phyloP scores from a whole-genome alignment of 176 grass and related monocot genomes.

The Musa itinerans region DNA sequence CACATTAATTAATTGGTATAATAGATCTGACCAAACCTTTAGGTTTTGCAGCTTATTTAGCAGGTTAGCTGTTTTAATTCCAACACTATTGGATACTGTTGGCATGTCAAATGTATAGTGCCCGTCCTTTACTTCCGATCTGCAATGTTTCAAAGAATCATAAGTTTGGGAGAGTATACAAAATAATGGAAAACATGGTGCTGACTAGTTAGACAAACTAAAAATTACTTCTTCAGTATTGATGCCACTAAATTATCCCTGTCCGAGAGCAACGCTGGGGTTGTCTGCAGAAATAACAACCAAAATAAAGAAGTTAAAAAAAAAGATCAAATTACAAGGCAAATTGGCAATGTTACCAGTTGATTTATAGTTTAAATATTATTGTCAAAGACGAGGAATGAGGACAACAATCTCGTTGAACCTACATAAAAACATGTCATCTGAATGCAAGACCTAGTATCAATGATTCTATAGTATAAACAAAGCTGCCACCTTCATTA shows the following conservation, averaged over 20 bases:
- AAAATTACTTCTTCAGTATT: constrained; percentile 55
- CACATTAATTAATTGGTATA: neutral
- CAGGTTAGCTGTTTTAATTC: constrained; percentile 45
- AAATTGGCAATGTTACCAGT: neutral
- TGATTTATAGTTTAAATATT: neutral
- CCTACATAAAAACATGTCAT: too few species aligned
- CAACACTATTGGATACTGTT: constrained; percentile 58
- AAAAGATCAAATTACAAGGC: neutral
- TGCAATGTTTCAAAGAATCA: constrained; percentile 27
- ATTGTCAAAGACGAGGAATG: too few species aligned
- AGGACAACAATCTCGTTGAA: too few species aligned
- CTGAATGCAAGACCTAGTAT: neutral
- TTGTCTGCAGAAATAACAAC: constrained; percentile 48
- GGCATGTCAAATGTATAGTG: constrained; percentile 77
- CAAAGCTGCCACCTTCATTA: too few species aligned
- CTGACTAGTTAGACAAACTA: neutral
- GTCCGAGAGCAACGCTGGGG: constrained; percentile 58
- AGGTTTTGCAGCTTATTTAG: constrained; percentile 62
- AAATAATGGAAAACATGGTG: constrained; percentile 7
- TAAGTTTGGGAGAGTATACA: constrained; percentile 4
- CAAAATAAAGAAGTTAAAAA: constrained; percentile 17
- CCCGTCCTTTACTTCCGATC: constrained; percentile 67
- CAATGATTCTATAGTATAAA: neutral
- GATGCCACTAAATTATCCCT: constrained; percentile 63
- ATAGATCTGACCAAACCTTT: constrained; percentile 43